phyloP scores from a whole-genome alignment of 2,329 filamentous ascomycete genomes.

The Metarhizium robertsii region DNA sequence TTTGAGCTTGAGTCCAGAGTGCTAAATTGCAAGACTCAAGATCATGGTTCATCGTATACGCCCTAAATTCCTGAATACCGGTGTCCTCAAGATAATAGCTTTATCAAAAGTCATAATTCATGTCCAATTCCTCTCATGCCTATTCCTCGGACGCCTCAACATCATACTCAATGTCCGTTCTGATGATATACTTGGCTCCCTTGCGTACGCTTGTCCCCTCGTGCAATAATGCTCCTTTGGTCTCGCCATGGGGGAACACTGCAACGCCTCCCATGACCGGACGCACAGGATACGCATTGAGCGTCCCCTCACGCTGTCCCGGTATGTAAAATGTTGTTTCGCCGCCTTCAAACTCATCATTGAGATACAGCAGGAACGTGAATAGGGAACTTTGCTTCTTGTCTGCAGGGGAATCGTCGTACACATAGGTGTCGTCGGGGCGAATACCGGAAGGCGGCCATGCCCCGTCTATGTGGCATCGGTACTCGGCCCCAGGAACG shows the following conservation, averaged over 20 bases:
- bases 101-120: neutral
- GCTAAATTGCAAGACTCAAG: too few species aligned
- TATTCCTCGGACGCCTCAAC: slow-evolving; percentile 28
- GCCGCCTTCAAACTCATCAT: slow-evolving; percentile 62
- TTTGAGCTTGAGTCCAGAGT: too few species aligned
- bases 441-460: slow-evolving; percentile 63
- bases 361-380: slow-evolving; percentile 60
- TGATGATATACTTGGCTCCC: slow-evolving; percentile 59
- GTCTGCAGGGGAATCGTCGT: slow-evolving; percentile 51
- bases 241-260: slow-evolving; percentile 62
- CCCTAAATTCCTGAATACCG: too few species aligned
- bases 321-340: slow-evolving; percentile 66
- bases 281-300: slow-evolving; percentile 61
- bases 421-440: slow-evolving; percentile 50
- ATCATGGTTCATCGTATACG: too few species aligned
- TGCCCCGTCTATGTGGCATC: slow-evolving; percentile 61
- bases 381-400: slow-evolving; percentile 58
- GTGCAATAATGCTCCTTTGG: slow-evolving; percentile 54
- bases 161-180: slow-evolving; percentile 64
- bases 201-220: slow-evolving; percentile 62
- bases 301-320: slow-evolving; percentile 49
- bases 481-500: slow-evolving; percentile 62
- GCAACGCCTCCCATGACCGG: slow-evolving; percentile 61
- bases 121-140: neutral
- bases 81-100: too few species aligned